These are phyloP conservation scores for Lumnitzera littorea DNA, from an alignment of 345 rosid species.

Conservation along the genomic window DNA sequence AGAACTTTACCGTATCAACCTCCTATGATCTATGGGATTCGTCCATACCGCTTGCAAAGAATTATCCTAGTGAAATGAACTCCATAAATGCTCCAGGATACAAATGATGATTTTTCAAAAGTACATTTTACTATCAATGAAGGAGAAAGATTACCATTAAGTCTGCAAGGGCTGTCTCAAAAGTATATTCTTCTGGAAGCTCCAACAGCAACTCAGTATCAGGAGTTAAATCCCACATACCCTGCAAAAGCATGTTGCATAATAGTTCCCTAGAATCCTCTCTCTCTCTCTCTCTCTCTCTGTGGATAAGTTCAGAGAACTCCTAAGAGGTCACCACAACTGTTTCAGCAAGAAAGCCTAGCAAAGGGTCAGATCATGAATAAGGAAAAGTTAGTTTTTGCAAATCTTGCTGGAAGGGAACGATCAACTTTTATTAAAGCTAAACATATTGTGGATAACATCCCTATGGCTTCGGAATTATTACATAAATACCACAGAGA, in stretches of 20 bases:
- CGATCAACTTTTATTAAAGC: too few species aligned
- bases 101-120: background rate
- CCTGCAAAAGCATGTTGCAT: constrained; percentile 16
- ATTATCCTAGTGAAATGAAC: constrained; percentile 46
- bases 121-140: background rate
- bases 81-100: constrained; percentile 3
- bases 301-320: too few species aligned
- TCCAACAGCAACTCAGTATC: constrained; percentile 46
- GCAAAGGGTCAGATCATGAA: constrained; percentile 1
- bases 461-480: too few species aligned
- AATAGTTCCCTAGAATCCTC: too few species aligned
- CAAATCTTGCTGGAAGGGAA: too few species aligned
- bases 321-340: too few species aligned
- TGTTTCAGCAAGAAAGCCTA: too few species aligned
- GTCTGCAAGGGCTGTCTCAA: constrained; percentile 70
- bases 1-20: constrained; percentile 43
- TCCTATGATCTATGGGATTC: constrained; percentile 20
- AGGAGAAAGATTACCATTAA: constrained; percentile 39
- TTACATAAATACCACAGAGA: too few species aligned
- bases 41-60: constrained; percentile 80
- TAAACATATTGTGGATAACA: too few species aligned
- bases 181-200: constrained; percentile 54
- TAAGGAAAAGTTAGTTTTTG: background rate
- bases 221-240: constrained; percentile 84
- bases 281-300: too few species aligned